These are phyloP conservation scores for Ophiostoma montium DNA, from an alignment of 2,329 filamentous ascomycete species.

Conservation along the genomic window DNA sequence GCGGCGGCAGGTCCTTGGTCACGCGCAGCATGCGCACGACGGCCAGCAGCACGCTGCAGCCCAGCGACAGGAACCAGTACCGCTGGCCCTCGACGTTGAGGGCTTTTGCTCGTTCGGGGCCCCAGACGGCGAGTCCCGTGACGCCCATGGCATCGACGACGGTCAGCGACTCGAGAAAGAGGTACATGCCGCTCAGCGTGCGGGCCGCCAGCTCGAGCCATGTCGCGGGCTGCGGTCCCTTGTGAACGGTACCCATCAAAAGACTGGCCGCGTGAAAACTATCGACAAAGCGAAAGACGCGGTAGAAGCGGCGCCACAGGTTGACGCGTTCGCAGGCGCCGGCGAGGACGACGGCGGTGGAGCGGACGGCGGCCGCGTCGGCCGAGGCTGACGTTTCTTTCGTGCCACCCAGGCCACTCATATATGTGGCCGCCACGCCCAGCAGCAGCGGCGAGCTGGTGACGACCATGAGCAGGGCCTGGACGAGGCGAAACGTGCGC, in stretches of 20 bases:
- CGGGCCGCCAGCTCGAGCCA: slow-evolving; percentile 42
- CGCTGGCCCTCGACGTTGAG: slow-evolving; percentile 48
- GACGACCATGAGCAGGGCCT: slow-evolving; percentile 35
- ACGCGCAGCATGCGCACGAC: slow-evolving; percentile 23
- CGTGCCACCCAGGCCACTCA: too few relatives aligned
- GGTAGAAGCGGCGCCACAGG: slow-evolving; percentile 45
- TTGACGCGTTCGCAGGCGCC: slow-evolving; percentile 29
- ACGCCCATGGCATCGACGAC: slow-evolving; percentile 38
- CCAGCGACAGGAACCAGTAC: slow-evolving; percentile 54
- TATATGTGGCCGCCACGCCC: slow-evolving; percentile 15
- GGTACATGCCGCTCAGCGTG: slow-evolving; percentile 51
- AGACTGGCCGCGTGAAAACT: slow-evolving; percentile 34
- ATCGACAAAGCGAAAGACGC: slow-evolving; percentile 54
- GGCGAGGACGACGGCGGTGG: slow-evolving; percentile 14
- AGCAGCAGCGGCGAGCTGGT: slow-evolving; percentile 29
- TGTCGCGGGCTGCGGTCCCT: too few relatives aligned
- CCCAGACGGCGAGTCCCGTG: slow-evolving; percentile 36
- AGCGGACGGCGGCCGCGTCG: too few relatives aligned
- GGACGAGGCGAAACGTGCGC: slow-evolving; percentile 43
- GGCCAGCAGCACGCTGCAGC: slow-evolving; percentile 32
- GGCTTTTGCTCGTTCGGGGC: slow-evolving; percentile 28
- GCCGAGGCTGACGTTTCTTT: too few relatives aligned
- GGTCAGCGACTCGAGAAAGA: slow-evolving; percentile 50
- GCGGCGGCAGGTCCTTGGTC: slow-evolving; percentile 23
- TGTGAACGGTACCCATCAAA: neutral